phyloP scores from a whole-genome alignment of 441 rosid genomes.

The Pelargonium myrrhifolium region DNA sequence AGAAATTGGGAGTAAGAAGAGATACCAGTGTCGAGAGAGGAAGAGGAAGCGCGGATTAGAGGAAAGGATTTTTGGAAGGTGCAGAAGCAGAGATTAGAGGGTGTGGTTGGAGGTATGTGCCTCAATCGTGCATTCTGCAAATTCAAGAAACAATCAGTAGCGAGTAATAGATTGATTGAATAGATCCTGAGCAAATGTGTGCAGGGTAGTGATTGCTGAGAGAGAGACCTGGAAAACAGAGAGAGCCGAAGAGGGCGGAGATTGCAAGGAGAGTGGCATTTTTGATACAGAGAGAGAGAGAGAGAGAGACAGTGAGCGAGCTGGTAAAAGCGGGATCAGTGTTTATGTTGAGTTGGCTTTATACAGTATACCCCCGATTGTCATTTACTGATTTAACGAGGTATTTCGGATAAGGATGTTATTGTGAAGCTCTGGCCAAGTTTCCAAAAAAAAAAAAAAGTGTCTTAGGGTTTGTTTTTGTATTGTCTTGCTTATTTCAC shows the following conservation, averaged over 20 bases:
- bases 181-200: background rate
- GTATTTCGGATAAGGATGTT: no score
- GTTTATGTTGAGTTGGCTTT: background rate
- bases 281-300: background rate
- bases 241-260: constrained; percentile 60
- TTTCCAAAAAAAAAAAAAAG: no score
- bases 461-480: no score
- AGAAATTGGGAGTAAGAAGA: background rate
- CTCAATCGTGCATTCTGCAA: constrained; percentile 36
- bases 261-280: constrained; percentile 70
- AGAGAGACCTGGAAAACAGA: constrained; percentile 35
- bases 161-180: background rate
- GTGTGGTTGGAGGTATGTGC: constrained; percentile 27
- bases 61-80: constrained; percentile 36
- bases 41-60: constrained; percentile 48
- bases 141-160: constrained; percentile 5
- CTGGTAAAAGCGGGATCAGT: background rate
- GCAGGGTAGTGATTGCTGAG: constrained; percentile 4
- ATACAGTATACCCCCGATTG: no score
- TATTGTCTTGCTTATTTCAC: no score
- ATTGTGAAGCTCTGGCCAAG: no score
- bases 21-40: constrained; percentile 54
- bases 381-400: no score
- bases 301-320: background rate
- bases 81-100: constrained; percentile 35